Percentiles rank a stretch among this genome's conserved stretches.
phyloP scores from a whole-genome alignment of 176 grass and related monocot genomes.

The Raddia distichophylla region DNA sequence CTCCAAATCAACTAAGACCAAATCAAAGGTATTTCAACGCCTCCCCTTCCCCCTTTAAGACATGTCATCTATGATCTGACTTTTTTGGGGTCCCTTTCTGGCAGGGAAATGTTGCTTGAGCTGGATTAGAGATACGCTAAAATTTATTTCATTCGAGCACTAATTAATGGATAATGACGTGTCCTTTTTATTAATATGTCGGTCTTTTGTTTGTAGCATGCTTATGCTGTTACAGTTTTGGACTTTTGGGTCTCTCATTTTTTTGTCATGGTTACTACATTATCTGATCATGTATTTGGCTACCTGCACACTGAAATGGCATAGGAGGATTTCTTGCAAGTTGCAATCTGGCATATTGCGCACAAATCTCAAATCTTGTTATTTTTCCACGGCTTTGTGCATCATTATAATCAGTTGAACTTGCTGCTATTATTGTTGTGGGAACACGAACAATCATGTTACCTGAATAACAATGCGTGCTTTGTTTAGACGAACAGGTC shows the following conservation, averaged over 20 bases:
- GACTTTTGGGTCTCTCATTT: conserved; percentile 9
- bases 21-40: conserved; percentile 52
- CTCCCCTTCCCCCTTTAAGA: neutral
- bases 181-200: conserved; percentile 15
- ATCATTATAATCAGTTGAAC: neutral
- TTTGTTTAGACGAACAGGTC: no score
- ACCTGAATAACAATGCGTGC: no score
- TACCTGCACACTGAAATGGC: conserved; percentile 18
- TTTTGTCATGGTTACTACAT: conserved; percentile 16
- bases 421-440: neutral
- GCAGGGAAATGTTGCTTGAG: conserved; percentile 53
- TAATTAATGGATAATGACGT: neutral
- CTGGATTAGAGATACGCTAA: neutral
- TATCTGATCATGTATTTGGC: conserved; percentile 3
- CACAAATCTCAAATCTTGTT: neutral
- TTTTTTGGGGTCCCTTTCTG: neutral
- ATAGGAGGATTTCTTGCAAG: neutral
- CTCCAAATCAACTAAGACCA: conserved; percentile 69
- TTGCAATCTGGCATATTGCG: neutral
- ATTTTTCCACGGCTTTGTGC: neutral
- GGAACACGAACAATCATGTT: neutral
- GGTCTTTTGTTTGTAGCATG: conserved; percentile 29
- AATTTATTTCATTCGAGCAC: neutral
- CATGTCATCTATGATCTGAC: neutral
- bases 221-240: conserved; percentile 8